Percentiles rank a stretch among this genome's conserved stretches.
Conservation (phyloP, 2,329 filamentous ascomycete genomes). For the Trichoderma sp. region DNA sequence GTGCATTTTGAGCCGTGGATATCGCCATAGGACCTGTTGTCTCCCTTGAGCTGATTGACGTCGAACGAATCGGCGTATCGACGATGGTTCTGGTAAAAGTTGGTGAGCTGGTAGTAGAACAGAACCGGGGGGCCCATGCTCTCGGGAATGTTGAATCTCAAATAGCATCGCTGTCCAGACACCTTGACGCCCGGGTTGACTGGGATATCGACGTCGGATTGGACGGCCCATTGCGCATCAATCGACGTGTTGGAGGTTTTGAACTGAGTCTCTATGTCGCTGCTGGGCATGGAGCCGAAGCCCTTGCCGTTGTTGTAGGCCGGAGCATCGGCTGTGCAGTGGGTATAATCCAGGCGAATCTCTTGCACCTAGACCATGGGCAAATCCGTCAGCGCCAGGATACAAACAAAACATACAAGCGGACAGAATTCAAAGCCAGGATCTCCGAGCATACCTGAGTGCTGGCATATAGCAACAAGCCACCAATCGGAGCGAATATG, state of each 20-base stretch:
- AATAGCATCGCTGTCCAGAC: constrained; percentile 59
- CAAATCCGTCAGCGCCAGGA: constrained; percentile 17
- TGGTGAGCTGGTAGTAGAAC: constrained; percentile 92
- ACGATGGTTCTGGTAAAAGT: constrained; percentile 98
- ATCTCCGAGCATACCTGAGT: constrained; percentile 56
- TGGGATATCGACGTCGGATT: constrained; percentile 40
- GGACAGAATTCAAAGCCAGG: neutral
- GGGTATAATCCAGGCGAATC: constrained; percentile 84
- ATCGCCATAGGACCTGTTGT: constrained; percentile 55
- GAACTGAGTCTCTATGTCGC: constrained; percentile 68
- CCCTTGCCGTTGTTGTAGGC: constrained; percentile 30
- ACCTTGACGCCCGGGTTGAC: constrained; percentile 39
- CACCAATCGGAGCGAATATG: constrained; percentile 91
- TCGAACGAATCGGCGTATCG: constrained; percentile 92
- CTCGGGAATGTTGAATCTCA: constrained; percentile 78
- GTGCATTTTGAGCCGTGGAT: constrained; percentile 72
- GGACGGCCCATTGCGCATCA: constrained; percentile 44
- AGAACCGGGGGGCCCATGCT: constrained; percentile 77
- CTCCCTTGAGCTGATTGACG: constrained; percentile 74
- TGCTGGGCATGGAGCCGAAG: constrained; percentile 53
- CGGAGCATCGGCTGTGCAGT: constrained; percentile 63
- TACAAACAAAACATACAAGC: neutral
- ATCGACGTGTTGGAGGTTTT: constrained; percentile 49
- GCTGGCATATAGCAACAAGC: constrained; percentile 81
- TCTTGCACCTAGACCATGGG: constrained; percentile 70